Base-by-base conservation (phyloP, 257 asterid genomes). In the Anisodus tanguticus region DNA sequence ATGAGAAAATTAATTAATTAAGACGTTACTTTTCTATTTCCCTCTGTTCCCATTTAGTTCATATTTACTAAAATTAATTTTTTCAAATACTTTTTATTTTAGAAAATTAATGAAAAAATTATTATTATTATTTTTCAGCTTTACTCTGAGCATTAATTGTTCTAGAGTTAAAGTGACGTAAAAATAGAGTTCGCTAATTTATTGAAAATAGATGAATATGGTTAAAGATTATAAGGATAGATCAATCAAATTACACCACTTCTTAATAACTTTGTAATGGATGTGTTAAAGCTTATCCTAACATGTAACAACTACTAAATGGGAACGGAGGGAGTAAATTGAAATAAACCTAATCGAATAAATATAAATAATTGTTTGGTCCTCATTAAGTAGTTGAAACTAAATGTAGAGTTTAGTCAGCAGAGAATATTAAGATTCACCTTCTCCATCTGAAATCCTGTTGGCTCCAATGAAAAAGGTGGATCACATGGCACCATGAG, bases 401-500 rank as follows among this genome's bases (percentile, higher is more conserved):
- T 15, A 69, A 37, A 70, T 43, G 12, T 13, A 43, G 79, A 70
- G 54, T 39, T 7, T 17, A 43, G 55, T 70, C 16, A 43, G 35
- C 35, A 45, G 41, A 59, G 60, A 72, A 47, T 72, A 72, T 72
- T 16, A 72, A 49, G 79, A 70, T 70, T 39, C 78, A 69, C 35
- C 22, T n/a, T 45, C 37, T 71, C 55, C 57, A 45, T 45, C 80
- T 47, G 47, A 72, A 72, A 72, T 45, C 68, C 1, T 63, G 69
- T 63, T 63, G 69, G 39, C 22, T 19, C 5, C 41, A 72, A n/a
- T 5, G 39, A 10, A 74, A 72, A 49, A 49, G 62, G 80, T 74
- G 60, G 69, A 81, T 86, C 90, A 88, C 90, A 87, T 88, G 89
- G 85, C 82, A 43, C 54, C 62, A 83, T 86, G 83, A 10, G 84